Conservation (phyloP, 1,139 yeast genomes). For the Suhomyces bolitotheri region DNA sequence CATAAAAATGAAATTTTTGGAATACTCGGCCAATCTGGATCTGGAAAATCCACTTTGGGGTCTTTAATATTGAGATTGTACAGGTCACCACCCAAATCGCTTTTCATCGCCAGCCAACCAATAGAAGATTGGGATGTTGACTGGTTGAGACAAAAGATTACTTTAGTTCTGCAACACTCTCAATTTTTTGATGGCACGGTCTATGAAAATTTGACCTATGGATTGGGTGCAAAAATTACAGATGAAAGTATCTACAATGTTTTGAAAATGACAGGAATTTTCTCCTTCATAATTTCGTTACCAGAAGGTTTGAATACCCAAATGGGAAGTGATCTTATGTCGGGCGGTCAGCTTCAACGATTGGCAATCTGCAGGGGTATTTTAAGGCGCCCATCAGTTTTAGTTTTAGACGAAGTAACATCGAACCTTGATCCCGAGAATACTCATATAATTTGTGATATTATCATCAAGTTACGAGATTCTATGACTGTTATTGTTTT, state of each 20-base stretch:
- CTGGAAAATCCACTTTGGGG: slow-evolving; percentile 74
- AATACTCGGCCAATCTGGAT: slow-evolving; percentile 74
- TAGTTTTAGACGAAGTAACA: slow-evolving; percentile 79
- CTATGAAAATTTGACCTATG: slow-evolving; percentile 65
- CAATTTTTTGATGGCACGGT: slow-evolving; percentile 67
- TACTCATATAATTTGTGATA: slow-evolving; percentile 37
- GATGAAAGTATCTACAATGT: slow-evolving; percentile 32
- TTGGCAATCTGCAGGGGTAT: slow-evolving; percentile 75
- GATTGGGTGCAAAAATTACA: slow-evolving; percentile 34
- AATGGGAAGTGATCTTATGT: slow-evolving; percentile 57
- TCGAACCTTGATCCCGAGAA: slow-evolving; percentile 71
- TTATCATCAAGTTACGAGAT: slow-evolving; percentile 39
- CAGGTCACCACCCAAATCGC: slow-evolving; percentile 31
- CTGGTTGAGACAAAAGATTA: slow-evolving; percentile 53
- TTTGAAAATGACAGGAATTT: slow-evolving; percentile 49
- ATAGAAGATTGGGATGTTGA: slow-evolving; percentile 46
- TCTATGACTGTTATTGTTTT: slow-evolving; percentile 49
- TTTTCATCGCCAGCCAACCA: slow-evolving; percentile 42
- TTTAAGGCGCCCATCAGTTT: slow-evolving; percentile 57
- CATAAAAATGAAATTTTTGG: slow-evolving; percentile 54
- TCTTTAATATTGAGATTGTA: slow-evolving; percentile 56
- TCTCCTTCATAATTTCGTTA: slow-evolving; percentile 50
- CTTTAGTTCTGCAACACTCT: slow-evolving; percentile 70
- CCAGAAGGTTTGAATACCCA: slow-evolving; percentile 59
- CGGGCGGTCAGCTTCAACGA: slow-evolving; percentile 84